A percentile compares a stretch with the other conserved stretches of the same genome.
Conservation (phyloP, 2,329 filamentous ascomycete species). For the Diaporthe citri region DNA sequence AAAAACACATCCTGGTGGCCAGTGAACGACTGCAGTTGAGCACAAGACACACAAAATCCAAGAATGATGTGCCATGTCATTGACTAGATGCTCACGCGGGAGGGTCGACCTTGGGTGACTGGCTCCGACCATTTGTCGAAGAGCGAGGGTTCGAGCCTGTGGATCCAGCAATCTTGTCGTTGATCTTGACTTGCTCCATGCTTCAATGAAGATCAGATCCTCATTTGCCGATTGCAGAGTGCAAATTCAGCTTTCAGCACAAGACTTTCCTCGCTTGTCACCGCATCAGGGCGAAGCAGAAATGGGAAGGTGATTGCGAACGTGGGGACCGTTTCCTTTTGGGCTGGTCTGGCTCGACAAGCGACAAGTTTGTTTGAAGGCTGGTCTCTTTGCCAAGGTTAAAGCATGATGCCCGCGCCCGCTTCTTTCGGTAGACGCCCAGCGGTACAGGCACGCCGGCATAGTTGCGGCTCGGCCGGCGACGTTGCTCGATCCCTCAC, state of each 20-base stretch:
- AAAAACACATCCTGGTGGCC: not conserved
- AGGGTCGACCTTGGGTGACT: not conserved
- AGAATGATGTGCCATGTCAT: not conserved
- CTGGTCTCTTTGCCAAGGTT: constrained; percentile 2
- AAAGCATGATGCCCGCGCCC: not conserved
- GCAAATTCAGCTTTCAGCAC: constrained; percentile 6
- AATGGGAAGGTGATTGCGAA: constrained; percentile 15
- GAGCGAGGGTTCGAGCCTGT: constrained; percentile 5
- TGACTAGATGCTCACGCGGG: not conserved
- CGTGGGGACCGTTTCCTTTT: not conserved
- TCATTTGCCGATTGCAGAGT: constrained; percentile 4
- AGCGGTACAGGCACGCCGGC: not conserved
- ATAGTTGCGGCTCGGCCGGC: not conserved
- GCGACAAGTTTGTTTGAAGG: constrained; percentile 3
- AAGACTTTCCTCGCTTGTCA: not conserved
- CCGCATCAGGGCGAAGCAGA: constrained; percentile 10
- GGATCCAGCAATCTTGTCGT: constrained; percentile 12
- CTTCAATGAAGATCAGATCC: constrained; percentile 24
- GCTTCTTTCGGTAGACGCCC: not conserved
- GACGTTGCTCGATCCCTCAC: not conserved
- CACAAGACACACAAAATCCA: not conserved
- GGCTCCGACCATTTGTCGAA: not conserved
- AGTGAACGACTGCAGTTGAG: not conserved
- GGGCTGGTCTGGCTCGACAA: not conserved
- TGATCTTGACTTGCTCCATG: constrained; percentile 6